Evolutionary conservation across 306 rosid genomes (phyloP), one percentile per base, ranked within the genome.

Genomic region (Erythrophleum fordii): DNA sequence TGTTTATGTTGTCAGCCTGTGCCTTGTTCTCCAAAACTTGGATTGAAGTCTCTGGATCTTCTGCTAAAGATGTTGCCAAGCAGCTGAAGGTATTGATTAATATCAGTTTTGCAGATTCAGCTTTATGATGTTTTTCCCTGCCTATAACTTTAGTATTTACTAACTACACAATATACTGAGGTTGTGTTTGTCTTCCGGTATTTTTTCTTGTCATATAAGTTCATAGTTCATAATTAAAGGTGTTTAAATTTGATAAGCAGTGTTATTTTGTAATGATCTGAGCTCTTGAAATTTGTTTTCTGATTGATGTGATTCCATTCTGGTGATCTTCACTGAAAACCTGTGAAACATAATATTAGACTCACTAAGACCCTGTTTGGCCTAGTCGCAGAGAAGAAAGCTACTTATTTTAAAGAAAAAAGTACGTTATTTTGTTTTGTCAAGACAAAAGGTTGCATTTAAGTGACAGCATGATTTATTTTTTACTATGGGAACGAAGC

Each of bases 21-120:
- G 98, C 98, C 42, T 81, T 92, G 72, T 92, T 94, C 90, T 91
- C 97, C 3, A 94, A 94, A 88, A 91, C 94, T 18, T 94, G 98
- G 98, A 94, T 94, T 79, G 94, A 89, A 88, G 97, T 94, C 73
- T 92, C 97, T 31, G 98, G 98, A 72, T 94, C 98, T n/a, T 94
- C 97, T 82, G 98, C 97, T 17, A 90, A 62, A 77, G 98, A 94
- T 87, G 98, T 94, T 79, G 98, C 97, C 73, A 94, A 92, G 89
- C 97, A 89, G 77, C 90, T 94, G 53, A 94, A 91, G 98, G 97
- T 91, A 87, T 39, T 64, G 9, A n/a, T 26, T 45, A 23, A 2
- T n/a, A 16, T 68, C 59, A 22, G 23, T 70, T 26, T 48, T 49
- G 61, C 29, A 71, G 29, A 5, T 8, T 71, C 20, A 42, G 46